These are phyloP conservation scores for Coniochaeta ligniaria DNA, from an alignment of 2,329 filamentous ascomycete genomes.

Conservation along the genomic window DNA sequence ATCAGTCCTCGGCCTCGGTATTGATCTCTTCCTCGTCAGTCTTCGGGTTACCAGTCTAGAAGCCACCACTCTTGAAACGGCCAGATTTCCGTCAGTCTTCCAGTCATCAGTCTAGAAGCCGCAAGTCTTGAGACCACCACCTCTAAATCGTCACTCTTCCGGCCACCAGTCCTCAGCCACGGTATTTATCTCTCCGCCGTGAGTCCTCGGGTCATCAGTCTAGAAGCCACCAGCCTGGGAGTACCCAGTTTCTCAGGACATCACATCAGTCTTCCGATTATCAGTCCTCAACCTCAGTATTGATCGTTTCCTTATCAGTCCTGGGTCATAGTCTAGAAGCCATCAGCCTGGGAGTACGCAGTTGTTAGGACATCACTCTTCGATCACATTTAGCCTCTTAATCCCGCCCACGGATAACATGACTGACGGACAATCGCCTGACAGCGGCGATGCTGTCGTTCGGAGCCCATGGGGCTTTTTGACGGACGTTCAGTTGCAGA, in stretches of 20 bases:
- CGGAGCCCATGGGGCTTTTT: not conserved
- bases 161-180: not conserved
- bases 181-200: too few species aligned
- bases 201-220: not conserved
- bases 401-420: not conserved
- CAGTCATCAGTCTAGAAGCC: not conserved
- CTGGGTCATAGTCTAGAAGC: not conserved
- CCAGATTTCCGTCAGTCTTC: not conserved
- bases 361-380: too few species aligned
- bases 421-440: not conserved
- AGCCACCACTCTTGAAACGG: too few species aligned
- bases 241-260: too few species aligned
- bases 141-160: not conserved
- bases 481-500: not conserved
- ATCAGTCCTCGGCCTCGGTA: not conserved
- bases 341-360: too few species aligned
- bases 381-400: too few species aligned
- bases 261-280: not conserved
- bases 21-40: not conserved
- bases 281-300: not conserved
- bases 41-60: too few species aligned
- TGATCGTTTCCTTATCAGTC: too few species aligned
- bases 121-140: not conserved
- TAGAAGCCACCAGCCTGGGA: not conserved
- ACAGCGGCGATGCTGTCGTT: not conserved